Conservation (phyloP, 176 grass and related monocot genomes). For the Pontederia paniculata region DNA sequence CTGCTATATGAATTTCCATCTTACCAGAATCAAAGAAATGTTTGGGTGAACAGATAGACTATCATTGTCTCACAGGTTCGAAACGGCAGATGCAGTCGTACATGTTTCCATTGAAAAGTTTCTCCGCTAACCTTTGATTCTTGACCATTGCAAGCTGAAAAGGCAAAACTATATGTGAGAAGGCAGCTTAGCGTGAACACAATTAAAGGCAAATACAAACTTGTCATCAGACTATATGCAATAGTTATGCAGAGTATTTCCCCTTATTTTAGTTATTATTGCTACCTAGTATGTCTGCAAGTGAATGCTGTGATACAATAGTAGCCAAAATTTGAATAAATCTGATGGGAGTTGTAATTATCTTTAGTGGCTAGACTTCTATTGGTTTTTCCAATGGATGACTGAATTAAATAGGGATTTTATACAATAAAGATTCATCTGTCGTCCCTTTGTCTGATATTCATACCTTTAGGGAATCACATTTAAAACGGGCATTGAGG, state of each 20-base stretch:
- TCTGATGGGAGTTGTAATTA: no score
- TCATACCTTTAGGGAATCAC: conserved; percentile 80
- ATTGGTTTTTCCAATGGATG: neutral
- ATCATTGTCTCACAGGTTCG: conserved; percentile 37
- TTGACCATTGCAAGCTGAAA: conserved; percentile 96
- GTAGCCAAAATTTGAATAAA: no score
- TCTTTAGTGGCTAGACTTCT: no score
- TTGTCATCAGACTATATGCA: no score
- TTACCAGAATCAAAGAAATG: no score
- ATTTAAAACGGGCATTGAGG: conserved; percentile 76
- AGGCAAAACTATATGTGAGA: neutral
- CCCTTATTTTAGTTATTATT: no score
- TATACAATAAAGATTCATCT: neutral
- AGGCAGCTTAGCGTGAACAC: neutral
- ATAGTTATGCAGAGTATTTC: no score
- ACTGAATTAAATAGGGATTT: neutral
- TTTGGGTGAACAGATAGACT: neutral
- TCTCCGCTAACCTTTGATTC: conserved; percentile 91
- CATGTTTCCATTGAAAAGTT: conserved; percentile 79
- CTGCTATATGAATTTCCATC: no score
- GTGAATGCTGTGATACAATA: no score
- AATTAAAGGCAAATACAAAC: neutral
- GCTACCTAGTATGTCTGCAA: no score
- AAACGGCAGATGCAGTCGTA: conserved; percentile 96
- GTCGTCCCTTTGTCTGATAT: conserved; percentile 9